These are phyloP conservation scores for Talaromyces thailandensis DNA, from an alignment of 495 filamentous ascomycete genomes.

Conservation along the genomic window DNA sequence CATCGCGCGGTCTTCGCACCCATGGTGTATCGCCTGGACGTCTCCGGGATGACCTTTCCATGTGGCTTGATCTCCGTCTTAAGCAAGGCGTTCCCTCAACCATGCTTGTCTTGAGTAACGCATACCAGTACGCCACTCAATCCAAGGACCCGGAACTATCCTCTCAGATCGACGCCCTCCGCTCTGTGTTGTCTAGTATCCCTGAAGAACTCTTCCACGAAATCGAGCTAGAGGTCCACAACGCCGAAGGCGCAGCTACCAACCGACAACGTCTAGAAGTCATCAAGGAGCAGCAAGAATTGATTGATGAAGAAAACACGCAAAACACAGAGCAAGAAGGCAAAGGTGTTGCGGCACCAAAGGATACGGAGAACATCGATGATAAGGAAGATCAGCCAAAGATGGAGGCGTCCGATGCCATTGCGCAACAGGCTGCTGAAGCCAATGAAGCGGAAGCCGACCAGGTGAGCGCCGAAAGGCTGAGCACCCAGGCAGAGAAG, in stretches of 20 bases:
- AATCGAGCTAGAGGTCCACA: conserved; percentile 97
- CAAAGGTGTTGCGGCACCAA: conserved; percentile 41
- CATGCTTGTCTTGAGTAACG: conserved; percentile 90
- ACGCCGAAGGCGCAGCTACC: conserved; percentile 91
- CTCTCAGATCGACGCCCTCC: conserved; percentile 87
- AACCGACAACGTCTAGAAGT: conserved; percentile 99
- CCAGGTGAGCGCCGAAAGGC: neutral
- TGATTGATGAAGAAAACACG: conserved; percentile 94
- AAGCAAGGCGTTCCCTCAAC: conserved; percentile 92
- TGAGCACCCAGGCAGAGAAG: conserved; percentile 13
- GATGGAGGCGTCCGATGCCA: neutral
- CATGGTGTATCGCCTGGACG: conserved; percentile 81
- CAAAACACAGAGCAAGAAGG: conserved; percentile 68
- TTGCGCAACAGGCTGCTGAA: conserved; percentile 4
- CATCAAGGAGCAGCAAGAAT: conserved; percentile 94
- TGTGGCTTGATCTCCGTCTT: conserved; percentile 90
- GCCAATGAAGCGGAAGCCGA: conserved; percentile 8
- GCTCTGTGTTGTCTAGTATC: conserved; percentile 84
- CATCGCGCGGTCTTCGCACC: conserved; percentile 84
- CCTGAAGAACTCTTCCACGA: conserved; percentile 99
- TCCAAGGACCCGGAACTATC: conserved; percentile 83
- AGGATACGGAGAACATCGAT: conserved; percentile 78
- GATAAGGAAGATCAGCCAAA: conserved; percentile 46
- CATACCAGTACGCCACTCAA: conserved; percentile 81
- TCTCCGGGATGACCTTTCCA: conserved; percentile 83